Conservation (phyloP, 2,329 filamentous ascomycete genomes). For the Fusarium temperatum region DNA sequence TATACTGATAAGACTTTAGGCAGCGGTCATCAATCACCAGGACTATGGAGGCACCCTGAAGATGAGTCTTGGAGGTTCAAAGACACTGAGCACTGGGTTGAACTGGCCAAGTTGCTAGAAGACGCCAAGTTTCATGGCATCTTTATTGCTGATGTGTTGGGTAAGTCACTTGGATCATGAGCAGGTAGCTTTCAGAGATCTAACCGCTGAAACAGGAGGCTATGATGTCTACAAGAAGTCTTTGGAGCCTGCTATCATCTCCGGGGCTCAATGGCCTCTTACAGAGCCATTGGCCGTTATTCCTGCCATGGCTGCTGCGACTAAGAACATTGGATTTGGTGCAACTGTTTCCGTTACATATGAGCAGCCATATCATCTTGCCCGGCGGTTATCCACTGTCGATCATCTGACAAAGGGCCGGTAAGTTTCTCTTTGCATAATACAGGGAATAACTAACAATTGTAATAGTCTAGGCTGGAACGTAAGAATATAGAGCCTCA, state of each 20-base stretch:
- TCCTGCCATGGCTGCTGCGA: slow-evolving; percentile 75
- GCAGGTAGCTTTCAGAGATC: background rate
- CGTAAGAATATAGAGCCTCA: slow-evolving; percentile 44
- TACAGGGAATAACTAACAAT: background rate
- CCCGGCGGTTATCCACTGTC: slow-evolving; percentile 70
- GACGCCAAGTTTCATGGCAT: slow-evolving; percentile 71
- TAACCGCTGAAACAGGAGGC: slow-evolving; percentile 53
- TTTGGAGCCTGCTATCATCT: slow-evolving; percentile 67
- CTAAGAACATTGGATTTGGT: slow-evolving; percentile 73
- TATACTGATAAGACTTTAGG: slow-evolving; percentile 36
- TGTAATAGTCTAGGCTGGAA: slow-evolving; percentile 62
- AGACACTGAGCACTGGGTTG: slow-evolving; percentile 67
- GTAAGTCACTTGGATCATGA: slow-evolving; percentile 35
- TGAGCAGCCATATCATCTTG: slow-evolving; percentile 75
- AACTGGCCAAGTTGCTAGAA: slow-evolving; percentile 68
- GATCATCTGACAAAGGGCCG: slow-evolving; percentile 74
- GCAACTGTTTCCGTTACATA: slow-evolving; percentile 77
- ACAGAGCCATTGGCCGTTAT: slow-evolving; percentile 73
- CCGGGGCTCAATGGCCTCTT: slow-evolving; percentile 75
- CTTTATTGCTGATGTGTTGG: slow-evolving; percentile 73
- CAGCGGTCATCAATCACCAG: slow-evolving; percentile 58
- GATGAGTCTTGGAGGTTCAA: slow-evolving; percentile 71
- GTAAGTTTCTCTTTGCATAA: slow-evolving; percentile 34
- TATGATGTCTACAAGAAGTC: slow-evolving; percentile 76
- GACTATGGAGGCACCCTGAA: slow-evolving; percentile 68